Percentiles rank a stretch among this genome's conserved stretches.
Evolutionary conservation across 2,329 filamentous ascomycete genomes (phyloP).

Genomic region (Fusarium sp.): DNA sequence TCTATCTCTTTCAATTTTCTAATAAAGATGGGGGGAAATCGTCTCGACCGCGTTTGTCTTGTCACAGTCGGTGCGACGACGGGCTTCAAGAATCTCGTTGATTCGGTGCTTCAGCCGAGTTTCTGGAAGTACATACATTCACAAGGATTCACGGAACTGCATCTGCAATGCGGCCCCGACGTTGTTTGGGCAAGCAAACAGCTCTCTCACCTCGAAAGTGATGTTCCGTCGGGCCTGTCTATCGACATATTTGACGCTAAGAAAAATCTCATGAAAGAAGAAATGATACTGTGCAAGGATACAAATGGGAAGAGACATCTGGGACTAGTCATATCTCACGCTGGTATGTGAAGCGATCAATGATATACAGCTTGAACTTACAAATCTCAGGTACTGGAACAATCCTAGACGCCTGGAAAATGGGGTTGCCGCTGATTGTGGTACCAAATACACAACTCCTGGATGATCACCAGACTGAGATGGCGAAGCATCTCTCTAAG

Average conservation of each 20-base stretch:
- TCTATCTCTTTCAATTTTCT: background rate
- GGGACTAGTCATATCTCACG: constrained; percentile 88
- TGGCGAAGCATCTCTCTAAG: constrained; percentile 79
- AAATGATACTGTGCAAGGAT: constrained; percentile 66
- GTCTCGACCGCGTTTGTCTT: constrained; percentile 67
- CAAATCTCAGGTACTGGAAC: constrained; percentile 79
- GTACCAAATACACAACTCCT: constrained; percentile 86
- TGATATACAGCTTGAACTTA: constrained; percentile 12
- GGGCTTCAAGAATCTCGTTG: constrained; percentile 78
- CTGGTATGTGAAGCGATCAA: constrained; percentile 65
- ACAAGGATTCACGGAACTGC: constrained; percentile 75
- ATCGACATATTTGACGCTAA: constrained; percentile 49
- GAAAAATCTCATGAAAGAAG: constrained; percentile 51
- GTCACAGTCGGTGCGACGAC: constrained; percentile 95
- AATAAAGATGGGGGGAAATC: constrained; percentile 6
- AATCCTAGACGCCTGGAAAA: constrained; percentile 83
- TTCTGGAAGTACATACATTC: constrained; percentile 72
- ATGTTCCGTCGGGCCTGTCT: constrained; percentile 41
- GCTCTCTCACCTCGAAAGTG: constrained; percentile 31
- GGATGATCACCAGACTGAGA: constrained; percentile 90
- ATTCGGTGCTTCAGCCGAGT: constrained; percentile 67
- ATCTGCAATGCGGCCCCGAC: constrained; percentile 84
- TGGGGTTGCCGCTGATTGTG: constrained; percentile 82
- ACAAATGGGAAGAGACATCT: constrained; percentile 60
- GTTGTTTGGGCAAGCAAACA: constrained; percentile 52